A percentile compares a stretch with the other conserved stretches of the same genome.
Evolutionary conservation across 139 green algal species (phyloP).

Genomic region (Haematococcus sp.): DNA sequence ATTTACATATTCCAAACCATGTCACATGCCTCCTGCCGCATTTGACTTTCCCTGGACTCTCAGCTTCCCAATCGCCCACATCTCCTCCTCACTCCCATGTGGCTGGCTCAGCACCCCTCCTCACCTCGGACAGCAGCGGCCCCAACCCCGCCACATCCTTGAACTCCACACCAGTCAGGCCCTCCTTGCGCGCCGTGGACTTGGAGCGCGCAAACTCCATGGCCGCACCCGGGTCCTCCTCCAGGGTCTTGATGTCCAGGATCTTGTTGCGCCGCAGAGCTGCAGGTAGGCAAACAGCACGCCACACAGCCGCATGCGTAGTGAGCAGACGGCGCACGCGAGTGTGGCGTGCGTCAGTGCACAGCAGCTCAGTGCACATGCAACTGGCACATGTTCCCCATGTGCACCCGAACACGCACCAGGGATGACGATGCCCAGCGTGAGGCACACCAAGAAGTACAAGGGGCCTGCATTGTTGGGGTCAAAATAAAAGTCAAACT

Average conservation of each 20-base stretch:
- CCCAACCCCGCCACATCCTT: constrained; percentile 92
- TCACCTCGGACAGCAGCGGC: constrained; percentile 77
- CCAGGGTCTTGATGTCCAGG: constrained; percentile 64
- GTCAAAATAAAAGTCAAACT: constrained; percentile 15
- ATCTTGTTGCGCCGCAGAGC: constrained; percentile 24
- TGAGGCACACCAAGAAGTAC: constrained; percentile 58
- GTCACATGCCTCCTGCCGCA: no score
- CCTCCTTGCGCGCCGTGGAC: constrained; percentile 79
- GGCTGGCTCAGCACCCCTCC: constrained; percentile 33
- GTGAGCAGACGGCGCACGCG: no score
- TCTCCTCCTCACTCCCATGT: no score
- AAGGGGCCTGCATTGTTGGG: constrained; percentile 32
- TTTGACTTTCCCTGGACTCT: no score
- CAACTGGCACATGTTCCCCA: no score
- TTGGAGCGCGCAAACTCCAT: constrained; percentile 94
- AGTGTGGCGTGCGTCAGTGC: no score
- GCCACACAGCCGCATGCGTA: no score
- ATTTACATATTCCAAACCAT: no score
- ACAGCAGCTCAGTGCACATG: no score
- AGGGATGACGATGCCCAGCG: constrained; percentile 51
- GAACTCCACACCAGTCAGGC: constrained; percentile 81
- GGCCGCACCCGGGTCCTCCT: constrained; percentile 74
- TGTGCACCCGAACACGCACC: no score
- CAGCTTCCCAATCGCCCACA: no score
- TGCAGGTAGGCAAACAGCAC: not conserved